These are phyloP conservation scores for Annulohypoxylon moriforme DNA, from an alignment of 495 filamentous ascomycete genomes.

Conservation along the genomic window DNA sequence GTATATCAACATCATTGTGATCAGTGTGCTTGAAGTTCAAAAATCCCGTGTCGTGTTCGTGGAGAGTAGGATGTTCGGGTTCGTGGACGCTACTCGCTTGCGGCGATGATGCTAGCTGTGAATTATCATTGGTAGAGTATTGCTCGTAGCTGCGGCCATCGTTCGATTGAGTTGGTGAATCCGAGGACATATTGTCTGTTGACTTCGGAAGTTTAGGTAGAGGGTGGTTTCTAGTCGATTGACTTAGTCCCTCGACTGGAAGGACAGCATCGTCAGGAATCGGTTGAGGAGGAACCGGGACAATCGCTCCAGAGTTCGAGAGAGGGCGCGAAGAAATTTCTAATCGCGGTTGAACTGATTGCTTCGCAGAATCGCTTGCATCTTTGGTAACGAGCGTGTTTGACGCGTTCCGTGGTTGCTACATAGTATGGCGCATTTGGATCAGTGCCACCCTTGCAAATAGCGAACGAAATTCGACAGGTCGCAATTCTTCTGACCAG, in stretches of 20 bases:
- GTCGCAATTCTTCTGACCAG: conserved; percentile 10
- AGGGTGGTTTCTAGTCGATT: conserved; percentile 27
- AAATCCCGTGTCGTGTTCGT: conserved; percentile 53
- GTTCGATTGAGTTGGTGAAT: conserved; percentile 58
- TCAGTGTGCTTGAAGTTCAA: conserved; percentile 48
- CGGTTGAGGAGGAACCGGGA: conserved; percentile 7
- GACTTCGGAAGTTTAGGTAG: conserved; percentile 20
- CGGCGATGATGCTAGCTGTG: conserved; percentile 31
- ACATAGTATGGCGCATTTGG: conserved; percentile 29
- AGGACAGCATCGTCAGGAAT: conserved; percentile 20
- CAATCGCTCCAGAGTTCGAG: not conserved
- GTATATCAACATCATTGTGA: conserved; percentile 28
- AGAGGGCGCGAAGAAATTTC: not conserved
- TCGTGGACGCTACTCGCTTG: conserved; percentile 41
- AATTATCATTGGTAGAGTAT: conserved; percentile 36
- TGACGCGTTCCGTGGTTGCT: conserved; percentile 43
- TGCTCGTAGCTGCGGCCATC: conserved; percentile 58
- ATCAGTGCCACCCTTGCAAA: conserved; percentile 49
- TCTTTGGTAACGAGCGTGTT: conserved; percentile 25
- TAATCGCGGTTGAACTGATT: conserved; percentile 13
- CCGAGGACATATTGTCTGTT: conserved; percentile 46
- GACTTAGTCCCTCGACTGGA: conserved; percentile 10
- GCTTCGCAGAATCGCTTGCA: conserved; percentile 12
- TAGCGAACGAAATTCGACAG: not conserved
- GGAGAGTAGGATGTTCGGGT: conserved; percentile 39